Conservation (phyloP, 1,284 basidiomycete genomes). For the Schizophyllum amplum region DNA sequence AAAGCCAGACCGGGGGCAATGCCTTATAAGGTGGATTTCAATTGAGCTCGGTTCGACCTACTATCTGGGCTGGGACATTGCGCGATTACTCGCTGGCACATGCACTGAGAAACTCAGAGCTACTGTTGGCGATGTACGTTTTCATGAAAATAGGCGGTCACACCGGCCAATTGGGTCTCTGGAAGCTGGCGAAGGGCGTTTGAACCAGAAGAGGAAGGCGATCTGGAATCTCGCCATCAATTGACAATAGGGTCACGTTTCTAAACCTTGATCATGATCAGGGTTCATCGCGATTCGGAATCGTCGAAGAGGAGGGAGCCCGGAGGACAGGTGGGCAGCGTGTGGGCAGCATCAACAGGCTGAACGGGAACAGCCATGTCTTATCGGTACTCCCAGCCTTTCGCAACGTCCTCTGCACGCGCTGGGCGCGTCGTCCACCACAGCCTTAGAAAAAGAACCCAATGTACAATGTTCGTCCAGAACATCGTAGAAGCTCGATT, state of each 20-base stretch:
- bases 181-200: not conserved
- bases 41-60: not conserved
- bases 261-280: not conserved
- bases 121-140: too few species aligned
- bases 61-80: not conserved
- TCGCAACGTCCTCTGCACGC: too few species aligned
- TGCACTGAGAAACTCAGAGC: not conserved
- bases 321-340: too few species aligned
- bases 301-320: not conserved
- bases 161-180: not conserved
- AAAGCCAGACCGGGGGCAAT: not conserved
- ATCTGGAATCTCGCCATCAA: not conserved
- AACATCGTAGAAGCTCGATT: not conserved
- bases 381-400: too few species aligned
- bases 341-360: too few species aligned
- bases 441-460: not conserved
- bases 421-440: too few species aligned
- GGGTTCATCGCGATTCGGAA: not conserved
- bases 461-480: not conserved
- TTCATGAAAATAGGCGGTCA: too few species aligned
- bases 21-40: not conserved
- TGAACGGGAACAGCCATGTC: too few species aligned
- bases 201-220: not conserved
- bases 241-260: not conserved
- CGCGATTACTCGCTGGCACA: not conserved